Evolutionary conservation across 768 basidiomycete species (phyloP), one percentile per base, ranked within the genome.

Genomic region (Arthromyces matolae): DNA sequence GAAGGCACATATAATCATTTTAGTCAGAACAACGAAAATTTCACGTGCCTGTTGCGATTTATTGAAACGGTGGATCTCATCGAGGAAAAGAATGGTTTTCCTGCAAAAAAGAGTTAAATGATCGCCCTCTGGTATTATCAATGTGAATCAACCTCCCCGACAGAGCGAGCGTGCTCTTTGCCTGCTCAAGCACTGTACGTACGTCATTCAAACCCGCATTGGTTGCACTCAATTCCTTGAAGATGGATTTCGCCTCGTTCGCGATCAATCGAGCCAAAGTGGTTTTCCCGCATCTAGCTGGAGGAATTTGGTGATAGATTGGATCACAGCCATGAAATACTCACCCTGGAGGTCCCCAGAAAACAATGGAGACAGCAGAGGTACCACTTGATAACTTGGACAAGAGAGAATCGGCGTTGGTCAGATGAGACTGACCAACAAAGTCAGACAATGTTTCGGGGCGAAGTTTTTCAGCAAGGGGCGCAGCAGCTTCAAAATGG

Each of bases 61-160:
- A 60, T 79, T 86, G 59, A 87, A 89, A 0, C 87, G 80, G 65
- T 91, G 90, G 12, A 93, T 81, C 64, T 93, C 90, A 56, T 93
- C 91, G 46, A 92, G 64, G 64, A 92, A 93, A 12, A 93, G 59
- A 22, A 89, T 68, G 0, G 89, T 93, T 53, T 76, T 75, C 56
- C 86, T 89, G 50, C 25, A 20, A 9, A 24, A 16, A 28, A 32
- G 58, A 61, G 36, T 8, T 20, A 42, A 27, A 20, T 49, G 34
- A 20, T 23, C 8, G 4, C 2, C 16, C 34, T 37, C 22, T 14
- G 20, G 8, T 19, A 18, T 13, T 13, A 44, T 32, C 0, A 6
- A 10, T 34, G 14, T 10, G 16, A 22, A 20, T 70, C 29, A 51
- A 79, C 85, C 79, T 77, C 53, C 86, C 86, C 0, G 82, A 82